A percentile compares a stretch with the other conserved stretches of the same genome.
phyloP scores from a whole-genome alignment of 2,329 filamentous ascomycete genomes.

The Paecilomyces sp. region DNA sequence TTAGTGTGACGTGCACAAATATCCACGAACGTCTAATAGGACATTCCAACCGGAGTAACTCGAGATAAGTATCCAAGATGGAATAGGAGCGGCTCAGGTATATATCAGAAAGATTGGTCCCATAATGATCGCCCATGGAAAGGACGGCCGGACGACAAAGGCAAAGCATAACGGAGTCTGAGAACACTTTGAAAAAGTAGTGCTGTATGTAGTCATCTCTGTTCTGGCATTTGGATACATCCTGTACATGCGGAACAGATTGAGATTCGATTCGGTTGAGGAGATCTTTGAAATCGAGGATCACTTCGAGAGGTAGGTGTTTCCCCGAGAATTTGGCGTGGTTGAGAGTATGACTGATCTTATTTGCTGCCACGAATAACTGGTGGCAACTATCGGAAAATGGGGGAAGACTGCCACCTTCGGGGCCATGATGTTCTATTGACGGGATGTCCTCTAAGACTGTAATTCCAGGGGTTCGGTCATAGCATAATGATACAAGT shows the following conservation, averaged over 20 bases:
- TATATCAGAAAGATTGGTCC: background rate
- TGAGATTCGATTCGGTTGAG: background rate
- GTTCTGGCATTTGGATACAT: background rate
- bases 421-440: background rate
- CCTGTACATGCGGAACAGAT: background rate
- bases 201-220: background rate
- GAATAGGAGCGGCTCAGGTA: background rate
- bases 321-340: background rate
- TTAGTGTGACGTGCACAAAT: background rate
- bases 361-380: background rate
- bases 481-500: background rate
- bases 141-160: background rate
- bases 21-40: background rate
- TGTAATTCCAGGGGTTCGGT: background rate
- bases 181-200: background rate
- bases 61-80: background rate
- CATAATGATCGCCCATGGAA: background rate
- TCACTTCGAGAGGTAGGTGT: background rate
- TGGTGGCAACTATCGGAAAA: background rate
- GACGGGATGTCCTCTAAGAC: background rate
- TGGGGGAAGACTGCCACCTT: background rate
- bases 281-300: background rate
- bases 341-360: background rate
- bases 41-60: background rate
- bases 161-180: background rate